These are phyloP conservation scores for Microbotryum lychnidis-dioicae DNA, from an alignment of 1,284 basidiomycete genomes.

Conservation along the genomic window DNA sequence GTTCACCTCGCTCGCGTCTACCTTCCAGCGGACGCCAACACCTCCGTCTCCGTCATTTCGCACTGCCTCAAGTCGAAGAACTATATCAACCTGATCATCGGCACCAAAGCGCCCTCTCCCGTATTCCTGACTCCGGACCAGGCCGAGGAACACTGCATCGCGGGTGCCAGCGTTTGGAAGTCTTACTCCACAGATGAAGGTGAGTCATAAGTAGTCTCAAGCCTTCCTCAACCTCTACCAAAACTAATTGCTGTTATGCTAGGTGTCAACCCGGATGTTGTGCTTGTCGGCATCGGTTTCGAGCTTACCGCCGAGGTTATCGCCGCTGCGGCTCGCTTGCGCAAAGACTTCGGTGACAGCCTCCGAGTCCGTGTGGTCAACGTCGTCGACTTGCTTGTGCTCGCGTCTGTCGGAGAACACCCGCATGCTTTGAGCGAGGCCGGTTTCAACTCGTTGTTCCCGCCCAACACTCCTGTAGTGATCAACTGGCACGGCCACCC, in stretches of 20 bases:
- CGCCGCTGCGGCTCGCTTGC: slow-evolving; percentile 35
- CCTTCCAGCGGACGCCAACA: slow-evolving; percentile 82
- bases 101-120: slow-evolving; percentile 52
- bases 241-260: slow-evolving; percentile 42
- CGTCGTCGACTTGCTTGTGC: slow-evolving; percentile 61
- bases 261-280: slow-evolving; percentile 47
- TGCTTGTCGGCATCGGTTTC: slow-evolving; percentile 44
- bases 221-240: slow-evolving; percentile 34
- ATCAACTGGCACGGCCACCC: slow-evolving; percentile 51
- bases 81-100: slow-evolving; percentile 77
- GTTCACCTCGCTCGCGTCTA: slow-evolving; percentile 68
- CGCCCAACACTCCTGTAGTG: slow-evolving; percentile 45
- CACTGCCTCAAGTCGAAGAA: slow-evolving; percentile 76
- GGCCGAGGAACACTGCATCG: slow-evolving; percentile 39
- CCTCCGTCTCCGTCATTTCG: slow-evolving; percentile 62
- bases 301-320: slow-evolving; percentile 47
- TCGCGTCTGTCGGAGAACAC: slow-evolving; percentile 56
- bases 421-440: slow-evolving; percentile 63
- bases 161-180: slow-evolving; percentile 44
- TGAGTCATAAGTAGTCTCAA: too few species aligned
- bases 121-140: slow-evolving; percentile 41
- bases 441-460: slow-evolving; percentile 46
- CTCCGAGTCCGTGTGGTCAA: slow-evolving; percentile 38
- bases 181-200: not conserved
- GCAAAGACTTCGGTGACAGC: slow-evolving; percentile 37